phyloP scores from a whole-genome alignment of 2,329 filamentous ascomycete genomes.

The Pestalotiopsis sp. region DNA sequence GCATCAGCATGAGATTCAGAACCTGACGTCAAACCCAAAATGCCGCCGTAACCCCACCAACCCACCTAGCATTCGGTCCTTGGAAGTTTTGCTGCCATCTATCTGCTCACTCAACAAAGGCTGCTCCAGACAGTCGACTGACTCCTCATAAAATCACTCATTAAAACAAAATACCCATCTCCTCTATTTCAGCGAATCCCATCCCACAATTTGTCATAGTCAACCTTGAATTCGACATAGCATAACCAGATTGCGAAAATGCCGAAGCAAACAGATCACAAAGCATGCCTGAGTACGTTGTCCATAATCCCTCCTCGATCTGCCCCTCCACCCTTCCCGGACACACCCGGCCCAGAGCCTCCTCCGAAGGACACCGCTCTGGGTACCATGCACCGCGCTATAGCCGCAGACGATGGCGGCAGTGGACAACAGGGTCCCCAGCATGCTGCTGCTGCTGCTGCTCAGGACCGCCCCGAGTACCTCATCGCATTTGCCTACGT shows the following conservation, averaged over 20 bases:
- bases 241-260: slow-evolving; percentile 38
- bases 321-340: slow-evolving; percentile 20
- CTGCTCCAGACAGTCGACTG: slow-evolving; percentile 19
- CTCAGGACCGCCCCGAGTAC: slow-evolving; percentile 30
- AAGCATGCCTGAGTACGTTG: slow-evolving; percentile 63
- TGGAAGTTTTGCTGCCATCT: slow-evolving; percentile 7
- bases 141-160: slow-evolving; percentile 14
- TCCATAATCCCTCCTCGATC: slow-evolving; percentile 30
- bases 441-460: slow-evolving; percentile 1
- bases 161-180: background rate
- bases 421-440: slow-evolving; percentile 20
- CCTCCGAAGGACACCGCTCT: slow-evolving; percentile 7
- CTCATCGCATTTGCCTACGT: slow-evolving; percentile 53
- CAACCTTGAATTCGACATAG: slow-evolving; percentile 6
- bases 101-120: slow-evolving; percentile 11
- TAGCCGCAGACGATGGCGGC: slow-evolving; percentile 3
- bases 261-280: slow-evolving; percentile 52
- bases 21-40: slow-evolving; percentile 12
- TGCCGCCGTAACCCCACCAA: slow-evolving; percentile 10
- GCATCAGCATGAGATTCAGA: background rate
- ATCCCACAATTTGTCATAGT: background rate
- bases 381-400: background rate
- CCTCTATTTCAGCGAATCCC: background rate
- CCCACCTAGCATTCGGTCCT: slow-evolving; percentile 9
- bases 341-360: slow-evolving; percentile 8